Evolutionary conservation across 495 filamentous ascomycete genomes (phyloP).

Genomic region (Elaphomyces granulatus): DNA sequence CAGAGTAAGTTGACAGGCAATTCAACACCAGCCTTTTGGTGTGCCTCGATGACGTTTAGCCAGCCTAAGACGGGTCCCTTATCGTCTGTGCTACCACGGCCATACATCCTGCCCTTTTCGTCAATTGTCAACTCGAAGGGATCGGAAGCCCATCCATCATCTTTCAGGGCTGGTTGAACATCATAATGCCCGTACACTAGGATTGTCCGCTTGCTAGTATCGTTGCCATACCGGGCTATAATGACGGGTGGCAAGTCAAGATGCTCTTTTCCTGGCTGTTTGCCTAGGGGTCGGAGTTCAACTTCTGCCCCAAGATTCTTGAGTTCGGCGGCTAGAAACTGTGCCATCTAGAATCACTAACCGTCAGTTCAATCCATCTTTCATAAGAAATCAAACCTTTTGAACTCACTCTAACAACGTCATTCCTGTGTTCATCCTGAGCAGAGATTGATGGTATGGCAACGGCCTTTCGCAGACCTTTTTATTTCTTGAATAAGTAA

Average conservation of each 20-base stretch:
- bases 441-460: constrained; percentile 93
- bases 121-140: constrained; percentile 86
- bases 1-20: constrained; percentile 96
- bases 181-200: constrained; percentile 98
- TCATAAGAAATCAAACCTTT: neutral
- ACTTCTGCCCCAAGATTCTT: constrained; percentile 71
- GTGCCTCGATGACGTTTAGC: constrained; percentile 95
- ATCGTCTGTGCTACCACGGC: constrained; percentile 91
- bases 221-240: constrained; percentile 78
- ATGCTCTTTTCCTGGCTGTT: constrained; percentile 77
- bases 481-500: neutral
- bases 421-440: constrained; percentile 69
- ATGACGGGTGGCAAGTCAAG: constrained; percentile 89
- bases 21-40: constrained; percentile 84
- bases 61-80: constrained; percentile 97
- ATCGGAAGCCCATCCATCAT: constrained; percentile 93
- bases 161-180: constrained; percentile 86
- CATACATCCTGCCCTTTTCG: constrained; percentile 84
- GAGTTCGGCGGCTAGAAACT: constrained; percentile 76
- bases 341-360: constrained; percentile 52
- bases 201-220: constrained; percentile 83
- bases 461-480: constrained; percentile 71
- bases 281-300: constrained; percentile 68
- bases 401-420: constrained; percentile 57
- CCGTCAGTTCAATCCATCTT: constrained; percentile 46